phyloP scores from a whole-genome alignment of 768 basidiomycete genomes.

The Fomitopsis pulvina region DNA sequence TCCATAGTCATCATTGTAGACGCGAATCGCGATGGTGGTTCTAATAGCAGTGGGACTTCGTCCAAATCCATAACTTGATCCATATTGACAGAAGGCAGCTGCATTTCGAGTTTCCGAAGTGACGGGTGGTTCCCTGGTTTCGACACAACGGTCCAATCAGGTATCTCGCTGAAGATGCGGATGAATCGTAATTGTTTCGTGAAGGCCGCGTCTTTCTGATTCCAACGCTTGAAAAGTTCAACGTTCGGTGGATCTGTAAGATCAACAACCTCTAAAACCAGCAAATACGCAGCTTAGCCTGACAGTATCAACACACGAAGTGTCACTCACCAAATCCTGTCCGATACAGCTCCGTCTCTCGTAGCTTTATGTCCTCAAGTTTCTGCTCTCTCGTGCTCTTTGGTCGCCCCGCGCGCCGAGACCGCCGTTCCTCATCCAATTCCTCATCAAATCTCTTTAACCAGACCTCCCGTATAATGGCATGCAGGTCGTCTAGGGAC shows the following conservation, averaged over 20 bases:
- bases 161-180: conserved; percentile 58
- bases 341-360: conserved; percentile 67
- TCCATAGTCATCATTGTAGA: conserved; percentile 35
- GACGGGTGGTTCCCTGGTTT: conserved; percentile 52
- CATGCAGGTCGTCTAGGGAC: conserved; percentile 60
- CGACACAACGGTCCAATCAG: conserved; percentile 42
- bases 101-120: conserved; percentile 14
- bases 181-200: conserved; percentile 69
- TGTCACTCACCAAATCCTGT: conserved; percentile 67
- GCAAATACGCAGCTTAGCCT: conserved; percentile 1
- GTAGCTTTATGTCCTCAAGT: conserved; percentile 63
- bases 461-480: conserved; percentile 62
- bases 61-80: conserved; percentile 26
- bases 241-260: conserved; percentile 68
- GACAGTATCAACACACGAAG: conserved; percentile 2
- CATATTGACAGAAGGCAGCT: background rate
- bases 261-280: conserved; percentile 62
- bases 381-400: conserved; percentile 62
- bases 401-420: conserved; percentile 67
- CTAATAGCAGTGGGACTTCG: conserved; percentile 20
- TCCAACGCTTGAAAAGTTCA: conserved; percentile 70
- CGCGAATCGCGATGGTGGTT: conserved; percentile 27
- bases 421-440: conserved; percentile 50
- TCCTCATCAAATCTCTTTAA: conserved; percentile 64
- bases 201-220: conserved; percentile 67